Evolutionary conservation across 208 protist genomes (phyloP).

Genomic region (Crithidia sp.): DNA sequence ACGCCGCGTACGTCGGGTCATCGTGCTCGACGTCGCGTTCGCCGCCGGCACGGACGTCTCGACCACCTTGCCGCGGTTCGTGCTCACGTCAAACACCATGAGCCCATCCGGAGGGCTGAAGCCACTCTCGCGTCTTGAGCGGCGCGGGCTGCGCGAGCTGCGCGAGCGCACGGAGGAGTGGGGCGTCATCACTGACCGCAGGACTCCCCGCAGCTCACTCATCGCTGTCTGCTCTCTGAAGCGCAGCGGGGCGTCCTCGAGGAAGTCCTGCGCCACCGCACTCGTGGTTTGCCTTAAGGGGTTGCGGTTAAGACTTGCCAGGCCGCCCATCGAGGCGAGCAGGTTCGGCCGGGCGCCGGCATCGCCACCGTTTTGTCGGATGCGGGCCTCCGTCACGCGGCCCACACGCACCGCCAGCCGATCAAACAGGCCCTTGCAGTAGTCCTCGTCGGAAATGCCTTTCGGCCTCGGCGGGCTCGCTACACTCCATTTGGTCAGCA

Average conservation of each 20-base stretch:
- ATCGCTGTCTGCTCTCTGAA: background rate
- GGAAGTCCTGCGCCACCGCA: background rate
- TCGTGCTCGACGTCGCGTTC: too few relatives aligned
- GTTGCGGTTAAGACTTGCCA: background rate
- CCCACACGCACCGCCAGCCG: too few relatives aligned
- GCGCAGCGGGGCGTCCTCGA: background rate
- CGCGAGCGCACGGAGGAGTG: background rate
- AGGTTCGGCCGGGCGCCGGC: background rate
- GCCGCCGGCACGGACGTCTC: background rate
- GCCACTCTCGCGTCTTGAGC: background rate
- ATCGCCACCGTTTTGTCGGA: background rate
- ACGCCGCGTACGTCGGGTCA: too few relatives aligned
- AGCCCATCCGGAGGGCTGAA: background rate
- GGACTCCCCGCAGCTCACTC: background rate
- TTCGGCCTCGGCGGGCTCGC: too few relatives aligned
- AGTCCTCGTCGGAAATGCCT: too few relatives aligned
- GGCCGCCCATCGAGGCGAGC: background rate
- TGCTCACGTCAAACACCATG: constrained; percentile 1
- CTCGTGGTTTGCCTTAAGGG: background rate
- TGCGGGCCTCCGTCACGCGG: too few relatives aligned
- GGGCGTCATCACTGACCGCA: background rate
- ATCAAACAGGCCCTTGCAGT: too few relatives aligned
- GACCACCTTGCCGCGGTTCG: background rate
- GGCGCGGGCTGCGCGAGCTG: background rate
- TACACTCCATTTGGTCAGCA: too few relatives aligned